phyloP scores from a whole-genome alignment of 306 rosid genomes.

The Herpetospermum pedunculosum region DNA sequence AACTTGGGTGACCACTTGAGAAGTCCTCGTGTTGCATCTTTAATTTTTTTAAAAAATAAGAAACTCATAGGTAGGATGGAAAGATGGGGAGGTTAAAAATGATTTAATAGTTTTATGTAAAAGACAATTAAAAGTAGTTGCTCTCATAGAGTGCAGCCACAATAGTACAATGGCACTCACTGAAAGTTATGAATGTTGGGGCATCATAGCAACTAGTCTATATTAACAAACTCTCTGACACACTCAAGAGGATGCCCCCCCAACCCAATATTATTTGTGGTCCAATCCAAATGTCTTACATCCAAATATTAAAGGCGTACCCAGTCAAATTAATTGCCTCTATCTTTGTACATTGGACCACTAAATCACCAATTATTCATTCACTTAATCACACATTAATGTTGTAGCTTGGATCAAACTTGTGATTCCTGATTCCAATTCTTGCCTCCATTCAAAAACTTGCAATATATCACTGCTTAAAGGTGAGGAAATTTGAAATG shows the following conservation, averaged over 20 bases:
- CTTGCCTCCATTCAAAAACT: not conserved
- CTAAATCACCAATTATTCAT: not conserved
- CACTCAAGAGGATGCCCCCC: not conserved
- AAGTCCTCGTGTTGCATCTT: too few relatives aligned
- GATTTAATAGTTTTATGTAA: too few relatives aligned
- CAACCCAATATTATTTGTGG: not conserved
- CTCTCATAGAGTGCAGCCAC: not conserved
- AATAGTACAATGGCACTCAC: not conserved
- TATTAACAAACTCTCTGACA: not conserved
- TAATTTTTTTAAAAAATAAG: too few relatives aligned
- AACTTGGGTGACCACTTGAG: too few relatives aligned
- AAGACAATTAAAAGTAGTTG: not conserved
- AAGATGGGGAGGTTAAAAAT: too few relatives aligned
- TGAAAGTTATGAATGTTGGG: not conserved
- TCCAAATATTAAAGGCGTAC: not conserved
- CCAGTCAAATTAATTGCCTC: not conserved
- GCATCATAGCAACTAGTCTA: not conserved
- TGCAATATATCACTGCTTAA: too few relatives aligned
- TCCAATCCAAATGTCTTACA: not conserved
- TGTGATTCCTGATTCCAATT: not conserved
- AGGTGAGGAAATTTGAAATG: not conserved
- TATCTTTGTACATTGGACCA: slow-evolving; percentile 5
- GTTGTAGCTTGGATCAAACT: not conserved
- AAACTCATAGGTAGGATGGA: too few relatives aligned
- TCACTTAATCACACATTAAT: not conserved